Percentiles rank a stretch among this genome's conserved stretches.
These are phyloP conservation scores for Protomyces inouyei DNA, from an alignment of 1,139 yeast species.

Conservation along the genomic window DNA sequence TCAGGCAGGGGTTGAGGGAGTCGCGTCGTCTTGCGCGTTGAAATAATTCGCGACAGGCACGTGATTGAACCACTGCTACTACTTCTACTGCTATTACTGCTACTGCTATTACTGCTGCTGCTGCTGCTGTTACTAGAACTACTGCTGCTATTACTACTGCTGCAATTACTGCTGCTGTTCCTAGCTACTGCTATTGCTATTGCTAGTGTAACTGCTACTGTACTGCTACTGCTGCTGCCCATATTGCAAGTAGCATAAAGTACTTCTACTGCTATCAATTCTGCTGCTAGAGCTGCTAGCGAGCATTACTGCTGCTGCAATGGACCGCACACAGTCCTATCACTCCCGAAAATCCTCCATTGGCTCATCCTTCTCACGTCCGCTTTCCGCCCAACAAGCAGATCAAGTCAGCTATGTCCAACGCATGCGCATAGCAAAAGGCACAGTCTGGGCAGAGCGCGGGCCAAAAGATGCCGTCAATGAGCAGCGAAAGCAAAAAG, in stretches of 20 bases:
- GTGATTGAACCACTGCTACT: background rate
- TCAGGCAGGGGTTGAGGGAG: background rate
- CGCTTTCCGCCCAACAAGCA: background rate
- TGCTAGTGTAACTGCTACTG: too few relatives aligned
- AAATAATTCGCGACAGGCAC: background rate
- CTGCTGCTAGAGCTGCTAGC: background rate
- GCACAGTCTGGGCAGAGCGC: conserved; percentile 30
- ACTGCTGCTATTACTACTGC: background rate
- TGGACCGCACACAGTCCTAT: background rate
- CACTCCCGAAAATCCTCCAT: background rate
- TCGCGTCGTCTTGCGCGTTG: background rate
- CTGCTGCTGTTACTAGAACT: background rate
- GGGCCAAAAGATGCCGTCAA: conserved; percentile 26
- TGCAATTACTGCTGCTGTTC: too few relatives aligned
- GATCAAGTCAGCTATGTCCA: conserved; percentile 25
- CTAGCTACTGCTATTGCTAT: background rate
- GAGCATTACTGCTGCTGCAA: background rate
- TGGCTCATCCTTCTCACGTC: conserved; percentile 1
- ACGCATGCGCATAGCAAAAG: conserved; percentile 25
- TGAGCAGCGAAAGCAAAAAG: conserved; percentile 12
- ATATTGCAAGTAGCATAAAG: too few relatives aligned
- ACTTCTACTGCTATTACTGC: background rate
- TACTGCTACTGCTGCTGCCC: too few relatives aligned
- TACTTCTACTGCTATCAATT: background rate
- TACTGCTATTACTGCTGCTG: background rate